Evolutionary conservation across 257 asterid genomes (phyloP).

Genomic region (Haberlea rhodopensis): DNA sequence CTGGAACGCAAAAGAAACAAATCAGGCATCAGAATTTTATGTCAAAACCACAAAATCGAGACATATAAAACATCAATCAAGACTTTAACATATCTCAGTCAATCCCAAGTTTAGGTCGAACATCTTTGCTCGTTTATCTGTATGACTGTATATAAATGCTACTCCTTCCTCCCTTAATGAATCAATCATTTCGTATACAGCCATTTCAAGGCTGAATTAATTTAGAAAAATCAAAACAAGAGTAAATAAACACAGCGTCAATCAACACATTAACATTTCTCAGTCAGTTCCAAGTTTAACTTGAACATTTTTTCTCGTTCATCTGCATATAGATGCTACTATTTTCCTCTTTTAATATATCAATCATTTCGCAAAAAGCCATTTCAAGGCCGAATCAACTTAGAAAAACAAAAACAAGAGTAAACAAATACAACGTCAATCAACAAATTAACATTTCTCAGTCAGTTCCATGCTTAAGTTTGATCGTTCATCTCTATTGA

Average conservation of each 20-base stretch:
- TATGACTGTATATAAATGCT: neutral
- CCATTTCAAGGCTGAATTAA: neutral
- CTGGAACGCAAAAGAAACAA: constrained; percentile 22
- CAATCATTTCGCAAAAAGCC: neutral
- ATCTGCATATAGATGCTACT: neutral
- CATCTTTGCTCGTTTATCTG: neutral
- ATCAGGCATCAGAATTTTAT: neutral
- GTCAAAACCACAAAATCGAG: neutral
- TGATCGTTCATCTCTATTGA: neutral
- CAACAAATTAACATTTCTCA: no score
- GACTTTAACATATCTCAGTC: neutral
- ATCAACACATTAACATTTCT: neutral
- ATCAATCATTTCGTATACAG: neutral
- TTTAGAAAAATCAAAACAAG: no score
- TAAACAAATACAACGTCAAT: no score
- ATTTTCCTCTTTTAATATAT: neutral
- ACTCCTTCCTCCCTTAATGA: neutral
- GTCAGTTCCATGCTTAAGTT: no score
- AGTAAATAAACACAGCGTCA: neutral
- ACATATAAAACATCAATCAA: neutral
- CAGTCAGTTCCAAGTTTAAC: neutral
- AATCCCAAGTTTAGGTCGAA: neutral
- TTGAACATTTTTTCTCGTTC: no score
- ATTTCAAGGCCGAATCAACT: neutral
- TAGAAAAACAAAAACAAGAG: neutral